phyloP scores from a whole-genome alignment of 2,329 filamentous ascomycete species.

The Pyrenophora teres region DNA sequence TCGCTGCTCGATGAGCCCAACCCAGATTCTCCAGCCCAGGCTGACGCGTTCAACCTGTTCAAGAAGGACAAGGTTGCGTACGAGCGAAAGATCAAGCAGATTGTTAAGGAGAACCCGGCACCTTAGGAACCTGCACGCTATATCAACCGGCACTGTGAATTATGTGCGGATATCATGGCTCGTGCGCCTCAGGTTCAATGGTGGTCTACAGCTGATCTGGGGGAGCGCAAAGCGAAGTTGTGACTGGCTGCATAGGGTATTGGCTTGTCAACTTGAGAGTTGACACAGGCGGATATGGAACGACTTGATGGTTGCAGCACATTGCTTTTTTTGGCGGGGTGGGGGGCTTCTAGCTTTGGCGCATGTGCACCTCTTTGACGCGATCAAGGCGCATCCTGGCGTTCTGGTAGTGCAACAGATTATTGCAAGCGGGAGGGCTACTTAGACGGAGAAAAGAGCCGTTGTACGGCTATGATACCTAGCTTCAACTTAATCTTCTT shows the following conservation, averaged over 20 bases:
- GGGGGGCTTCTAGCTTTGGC: slow-evolving; percentile 1
- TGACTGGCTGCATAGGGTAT: too few relatives aligned
- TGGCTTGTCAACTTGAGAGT: not conserved
- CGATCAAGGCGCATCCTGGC: slow-evolving; percentile 4
- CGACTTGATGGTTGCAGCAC: not conserved
- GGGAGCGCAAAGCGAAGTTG: too few relatives aligned
- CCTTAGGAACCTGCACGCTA: slow-evolving; percentile 52
- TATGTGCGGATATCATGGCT: too few relatives aligned
- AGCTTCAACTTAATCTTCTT: not conserved
- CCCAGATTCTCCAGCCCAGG: slow-evolving; percentile 93
- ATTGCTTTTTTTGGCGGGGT: not conserved
- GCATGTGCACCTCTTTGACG: not conserved
- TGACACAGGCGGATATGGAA: not conserved
- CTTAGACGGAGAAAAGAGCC: slow-evolving; percentile 1
- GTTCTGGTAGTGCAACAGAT: not conserved
- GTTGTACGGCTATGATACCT: slow-evolving; percentile 9
- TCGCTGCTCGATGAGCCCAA: slow-evolving; percentile 96
- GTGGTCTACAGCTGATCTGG: too few relatives aligned
- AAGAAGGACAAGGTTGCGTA: slow-evolving; percentile 89
- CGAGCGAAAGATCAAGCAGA: slow-evolving; percentile 81
- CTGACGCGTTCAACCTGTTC: slow-evolving; percentile 95
- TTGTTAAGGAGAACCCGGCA: slow-evolving; percentile 87
- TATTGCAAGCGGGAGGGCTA: not conserved
- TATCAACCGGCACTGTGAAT: too few relatives aligned
- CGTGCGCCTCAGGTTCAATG: too few relatives aligned